These are phyloP conservation scores for Boletellus ananiceps DNA, from an alignment of 768 basidiomycete species.

Conservation along the genomic window DNA sequence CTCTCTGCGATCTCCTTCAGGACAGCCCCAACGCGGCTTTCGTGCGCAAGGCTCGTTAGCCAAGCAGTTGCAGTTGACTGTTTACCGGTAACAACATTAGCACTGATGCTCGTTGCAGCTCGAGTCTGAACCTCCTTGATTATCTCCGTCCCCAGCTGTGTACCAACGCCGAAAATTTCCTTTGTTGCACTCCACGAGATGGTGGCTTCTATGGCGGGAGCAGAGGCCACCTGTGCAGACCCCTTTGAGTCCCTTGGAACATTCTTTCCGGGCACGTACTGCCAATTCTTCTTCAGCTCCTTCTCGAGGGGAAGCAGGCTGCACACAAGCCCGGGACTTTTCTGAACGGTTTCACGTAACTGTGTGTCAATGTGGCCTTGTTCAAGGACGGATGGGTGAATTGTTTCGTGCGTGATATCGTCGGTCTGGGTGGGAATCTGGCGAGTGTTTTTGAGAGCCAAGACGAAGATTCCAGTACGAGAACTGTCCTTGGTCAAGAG, in stretches of 20 bases:
- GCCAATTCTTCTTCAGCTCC: conserved; percentile 46
- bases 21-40: conserved; percentile 21
- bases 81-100: conserved; percentile 6
- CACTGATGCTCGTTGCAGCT: conserved; percentile 3
- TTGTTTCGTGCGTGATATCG: conserved; percentile 50
- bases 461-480: conserved; percentile 47
- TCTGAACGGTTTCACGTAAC: conserved; percentile 34
- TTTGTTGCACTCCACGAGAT: conserved; percentile 16
- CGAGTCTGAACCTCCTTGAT: conserved; percentile 20
- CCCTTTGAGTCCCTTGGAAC: conserved; percentile 6
- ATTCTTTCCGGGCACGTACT: conserved; percentile 31
- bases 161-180: conserved; percentile 13
- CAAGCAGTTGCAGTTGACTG: conserved; percentile 20
- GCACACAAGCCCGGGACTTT: conserved; percentile 43
- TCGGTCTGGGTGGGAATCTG: conserved; percentile 42
- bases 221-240: conserved; percentile 5
- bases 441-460: conserved; percentile 45
- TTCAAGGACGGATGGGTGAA: conserved; percentile 56
- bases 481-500: conserved; percentile 35
- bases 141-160: conserved; percentile 17
- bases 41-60: conserved; percentile 23
- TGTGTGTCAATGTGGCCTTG: conserved; percentile 36
- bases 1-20: conserved; percentile 17
- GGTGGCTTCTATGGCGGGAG: conserved; percentile 1
- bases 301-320: conserved; percentile 49